Evolutionary conservation across 768 basidiomycete genomes (phyloP).

Genomic region (Imleria badia): DNA sequence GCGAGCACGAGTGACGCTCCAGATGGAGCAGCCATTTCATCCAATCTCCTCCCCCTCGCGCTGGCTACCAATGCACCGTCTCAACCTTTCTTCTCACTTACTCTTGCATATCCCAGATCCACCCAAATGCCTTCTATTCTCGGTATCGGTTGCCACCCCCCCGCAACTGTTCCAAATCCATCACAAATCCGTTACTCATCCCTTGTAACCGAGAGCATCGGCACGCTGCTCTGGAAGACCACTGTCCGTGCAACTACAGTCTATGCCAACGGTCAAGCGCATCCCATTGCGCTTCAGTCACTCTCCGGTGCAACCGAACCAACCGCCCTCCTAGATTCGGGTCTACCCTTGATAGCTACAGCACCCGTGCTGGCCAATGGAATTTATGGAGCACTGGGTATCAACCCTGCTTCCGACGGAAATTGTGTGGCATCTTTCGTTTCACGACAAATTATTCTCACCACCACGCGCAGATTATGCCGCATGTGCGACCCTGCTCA

Average conservation of each 20-base stretch:
- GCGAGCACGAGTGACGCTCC: constrained; percentile 48
- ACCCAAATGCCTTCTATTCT: constrained; percentile 55
- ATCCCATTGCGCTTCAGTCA: constrained; percentile 43
- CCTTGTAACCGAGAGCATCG: constrained; percentile 41
- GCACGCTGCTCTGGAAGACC: constrained; percentile 63
- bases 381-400: constrained; percentile 73
- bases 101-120: constrained; percentile 68
- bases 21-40: constrained; percentile 66
- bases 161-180: constrained; percentile 50
- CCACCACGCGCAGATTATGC: constrained; percentile 57
- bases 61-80: constrained; percentile 52
- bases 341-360: constrained; percentile 65
- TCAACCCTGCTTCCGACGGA: constrained; percentile 58
- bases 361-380: constrained; percentile 63
- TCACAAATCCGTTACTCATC: constrained; percentile 48
- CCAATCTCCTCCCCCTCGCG: constrained; percentile 71
- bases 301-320: constrained; percentile 46
- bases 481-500: constrained; percentile 68
- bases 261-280: constrained; percentile 47
- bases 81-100: constrained; percentile 63
- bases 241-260: constrained; percentile 57
- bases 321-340: constrained; percentile 71
- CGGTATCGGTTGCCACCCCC: constrained; percentile 70
- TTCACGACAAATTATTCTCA: constrained; percentile 6
- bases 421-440: constrained; percentile 48